Evolutionary conservation across 2,329 filamentous ascomycete species (phyloP).

Genomic region (Emergomyces pasteurianus): DNA sequence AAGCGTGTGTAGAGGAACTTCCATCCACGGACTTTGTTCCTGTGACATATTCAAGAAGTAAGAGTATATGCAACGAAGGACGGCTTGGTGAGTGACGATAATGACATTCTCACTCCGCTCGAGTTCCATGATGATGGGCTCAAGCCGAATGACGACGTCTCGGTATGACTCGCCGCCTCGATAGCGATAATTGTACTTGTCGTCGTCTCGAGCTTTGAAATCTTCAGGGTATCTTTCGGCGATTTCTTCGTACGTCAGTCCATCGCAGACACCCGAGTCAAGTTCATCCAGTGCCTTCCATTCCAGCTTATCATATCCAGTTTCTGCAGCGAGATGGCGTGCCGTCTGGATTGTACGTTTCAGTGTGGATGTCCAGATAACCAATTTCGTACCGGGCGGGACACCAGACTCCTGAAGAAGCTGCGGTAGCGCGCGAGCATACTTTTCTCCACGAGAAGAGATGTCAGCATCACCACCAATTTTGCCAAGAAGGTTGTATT

Average conservation of each 20-base stretch:
- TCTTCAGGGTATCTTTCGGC: conserved; percentile 85
- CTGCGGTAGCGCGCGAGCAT: conserved; percentile 72
- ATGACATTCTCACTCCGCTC: conserved; percentile 94
- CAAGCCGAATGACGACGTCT: conserved; percentile 91
- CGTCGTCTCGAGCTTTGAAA: conserved; percentile 87
- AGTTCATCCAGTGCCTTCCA: conserved; percentile 99
- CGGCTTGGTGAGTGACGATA: conserved; percentile 95
- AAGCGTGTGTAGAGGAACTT: conserved; percentile 87
- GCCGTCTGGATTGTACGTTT: conserved; percentile 86
- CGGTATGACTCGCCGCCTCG: conserved; percentile 91
- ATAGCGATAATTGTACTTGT: conserved; percentile 99
- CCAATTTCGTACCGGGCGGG: conserved; percentile 51
- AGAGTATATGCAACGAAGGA: conserved; percentile 91
- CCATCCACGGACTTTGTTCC: conserved; percentile 92
- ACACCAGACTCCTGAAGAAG: conserved; percentile 78
- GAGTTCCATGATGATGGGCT: conserved; percentile 99
- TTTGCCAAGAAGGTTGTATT: conserved; percentile 78
- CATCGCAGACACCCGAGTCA: conserved; percentile 91
- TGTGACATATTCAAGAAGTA: conserved; percentile 98
- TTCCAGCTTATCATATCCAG: conserved; percentile 76
- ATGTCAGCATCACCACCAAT: conserved; percentile 88
- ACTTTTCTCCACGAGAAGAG: conserved; percentile 75
- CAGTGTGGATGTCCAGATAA: conserved; percentile 64
- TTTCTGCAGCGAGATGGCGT: conserved; percentile 60
- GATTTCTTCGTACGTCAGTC: conserved; percentile 91